Percentiles rank a stretch among this genome's conserved stretches.
Evolutionary conservation across 225 moss, liverwort and hornwort species (phyloP).

Genomic region (Sphagnum contortum): DNA sequence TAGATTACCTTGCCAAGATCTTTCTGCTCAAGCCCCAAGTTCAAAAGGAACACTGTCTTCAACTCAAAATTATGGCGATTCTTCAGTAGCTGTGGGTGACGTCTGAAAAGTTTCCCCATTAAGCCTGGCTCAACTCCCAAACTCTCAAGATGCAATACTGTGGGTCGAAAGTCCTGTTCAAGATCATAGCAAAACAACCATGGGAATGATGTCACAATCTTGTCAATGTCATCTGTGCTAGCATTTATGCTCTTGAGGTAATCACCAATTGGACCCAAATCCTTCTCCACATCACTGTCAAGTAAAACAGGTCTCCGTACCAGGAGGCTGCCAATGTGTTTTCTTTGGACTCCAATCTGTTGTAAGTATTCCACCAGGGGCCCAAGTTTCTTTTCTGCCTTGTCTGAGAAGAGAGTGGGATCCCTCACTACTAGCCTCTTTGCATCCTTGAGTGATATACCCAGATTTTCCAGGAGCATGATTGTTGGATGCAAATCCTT

Average conservation of each 20-base stretch:
- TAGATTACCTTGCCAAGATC: slow-evolving; percentile 55
- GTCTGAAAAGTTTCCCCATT: slow-evolving; percentile 53
- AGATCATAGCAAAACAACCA: slow-evolving; percentile 44
- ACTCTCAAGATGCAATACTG: slow-evolving; percentile 33
- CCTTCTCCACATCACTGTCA: slow-evolving; percentile 52
- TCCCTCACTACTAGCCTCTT: slow-evolving; percentile 43
- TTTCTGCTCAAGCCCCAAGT: slow-evolving; percentile 39
- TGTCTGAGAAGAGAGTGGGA: slow-evolving; percentile 39
- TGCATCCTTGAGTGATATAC: slow-evolving; percentile 30
- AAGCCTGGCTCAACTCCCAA: slow-evolving; percentile 31
- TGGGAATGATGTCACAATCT: slow-evolving; percentile 55
- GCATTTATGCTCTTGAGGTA: slow-evolving; percentile 46
- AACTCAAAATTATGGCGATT: slow-evolving; percentile 33
- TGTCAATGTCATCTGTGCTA: slow-evolving; percentile 49
- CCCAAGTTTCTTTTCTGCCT: slow-evolving; percentile 29
- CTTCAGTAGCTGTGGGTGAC: slow-evolving; percentile 46
- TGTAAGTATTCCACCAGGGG: slow-evolving; percentile 33
- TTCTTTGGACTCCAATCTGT: slow-evolving; percentile 30
- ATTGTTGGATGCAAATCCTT: slow-evolving; percentile 29
- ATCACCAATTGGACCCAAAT: slow-evolving; percentile 38
- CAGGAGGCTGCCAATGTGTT: slow-evolving; percentile 36
- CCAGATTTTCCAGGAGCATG: slow-evolving; percentile 18
- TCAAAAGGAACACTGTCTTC: slow-evolving; percentile 40
- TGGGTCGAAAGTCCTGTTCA: slow-evolving; percentile 52
- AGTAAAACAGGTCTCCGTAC: slow-evolving; percentile 40